Conservation (phyloP, 2,329 filamentous ascomycete genomes). For the Albifimbria verrucaria region DNA sequence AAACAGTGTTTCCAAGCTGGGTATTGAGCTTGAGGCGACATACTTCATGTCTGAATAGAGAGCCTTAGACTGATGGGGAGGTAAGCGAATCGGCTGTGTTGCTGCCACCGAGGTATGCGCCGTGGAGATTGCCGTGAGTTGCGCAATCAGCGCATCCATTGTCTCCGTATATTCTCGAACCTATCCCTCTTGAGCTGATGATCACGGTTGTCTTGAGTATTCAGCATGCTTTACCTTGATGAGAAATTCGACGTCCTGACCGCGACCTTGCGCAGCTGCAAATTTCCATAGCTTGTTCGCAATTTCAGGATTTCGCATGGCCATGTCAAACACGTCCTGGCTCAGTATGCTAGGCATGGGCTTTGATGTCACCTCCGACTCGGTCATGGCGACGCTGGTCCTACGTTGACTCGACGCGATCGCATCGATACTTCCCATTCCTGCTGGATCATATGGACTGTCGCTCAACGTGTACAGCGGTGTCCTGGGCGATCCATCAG, state of each 20-base stretch:
- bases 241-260: conserved; percentile 49
- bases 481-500: conserved; percentile 31
- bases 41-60: conserved; percentile 46
- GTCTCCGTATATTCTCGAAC: conserved; percentile 43
- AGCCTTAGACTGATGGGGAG: conserved; percentile 33
- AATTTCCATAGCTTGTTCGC: conserved; percentile 46
- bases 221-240: conserved; percentile 42
- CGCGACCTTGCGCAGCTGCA: conserved; percentile 42
- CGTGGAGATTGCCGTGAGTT: conserved; percentile 34
- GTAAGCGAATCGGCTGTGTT: conserved; percentile 38
- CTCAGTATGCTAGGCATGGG: conserved; percentile 46
- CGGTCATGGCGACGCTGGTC: conserved; percentile 20
- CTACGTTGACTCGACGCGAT: conserved; percentile 21
- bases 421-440: conserved; percentile 24
- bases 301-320: conserved; percentile 45
- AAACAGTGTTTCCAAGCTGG: conserved; percentile 43
- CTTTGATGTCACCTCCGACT: conserved; percentile 20
- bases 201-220: too few relatives aligned
- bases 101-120: conserved; percentile 42
- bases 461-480: conserved; percentile 14
- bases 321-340: conserved; percentile 46
- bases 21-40: conserved; percentile 39
- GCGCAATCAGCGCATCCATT: conserved; percentile 39
- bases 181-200: conserved; percentile 7
- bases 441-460: conserved; percentile 12